Conservation (phyloP, 441 rosid species). For the Populus hybrid region DNA sequence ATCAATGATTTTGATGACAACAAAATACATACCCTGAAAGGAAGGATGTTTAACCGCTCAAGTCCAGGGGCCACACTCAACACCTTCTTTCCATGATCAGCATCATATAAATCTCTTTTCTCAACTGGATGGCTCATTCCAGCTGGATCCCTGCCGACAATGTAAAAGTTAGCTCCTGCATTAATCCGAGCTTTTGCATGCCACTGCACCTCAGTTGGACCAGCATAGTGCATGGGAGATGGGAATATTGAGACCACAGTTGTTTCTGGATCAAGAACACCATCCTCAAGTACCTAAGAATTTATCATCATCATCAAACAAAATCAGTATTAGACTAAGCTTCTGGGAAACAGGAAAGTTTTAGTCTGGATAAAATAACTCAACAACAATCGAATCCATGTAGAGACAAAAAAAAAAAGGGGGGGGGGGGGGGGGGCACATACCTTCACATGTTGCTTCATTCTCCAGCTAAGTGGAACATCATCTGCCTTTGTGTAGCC, state of each 20-base stretch:
- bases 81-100: constrained; percentile 95
- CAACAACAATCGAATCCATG: background rate
- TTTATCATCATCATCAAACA: constrained; percentile 4
- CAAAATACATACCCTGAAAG: constrained; percentile 62
- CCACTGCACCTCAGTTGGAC: constrained; percentile 99
- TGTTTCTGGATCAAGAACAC: constrained; percentile 95
- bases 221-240: constrained; percentile 97
- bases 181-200: constrained; percentile 97
- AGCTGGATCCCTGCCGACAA: constrained; percentile 98
- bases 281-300: constrained; percentile 83
- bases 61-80: constrained; percentile 96
- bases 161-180: constrained; percentile 97
- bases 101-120: constrained; percentile 89
- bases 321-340: background rate
- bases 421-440: background rate
- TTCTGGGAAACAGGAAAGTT: too few relatives aligned
- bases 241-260: constrained; percentile 95
- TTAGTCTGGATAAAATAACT: background rate
- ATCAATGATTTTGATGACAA: background rate
- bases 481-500: constrained; percentile 96
- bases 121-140: constrained; percentile 96
- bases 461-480: constrained; percentile 91
- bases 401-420: background rate
- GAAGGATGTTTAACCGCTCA: constrained; percentile 89
- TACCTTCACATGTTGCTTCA: constrained; percentile 97